These are phyloP conservation scores for Penicillium sp. DNA, from an alignment of 2,329 filamentous ascomycete genomes.

Conservation along the genomic window DNA sequence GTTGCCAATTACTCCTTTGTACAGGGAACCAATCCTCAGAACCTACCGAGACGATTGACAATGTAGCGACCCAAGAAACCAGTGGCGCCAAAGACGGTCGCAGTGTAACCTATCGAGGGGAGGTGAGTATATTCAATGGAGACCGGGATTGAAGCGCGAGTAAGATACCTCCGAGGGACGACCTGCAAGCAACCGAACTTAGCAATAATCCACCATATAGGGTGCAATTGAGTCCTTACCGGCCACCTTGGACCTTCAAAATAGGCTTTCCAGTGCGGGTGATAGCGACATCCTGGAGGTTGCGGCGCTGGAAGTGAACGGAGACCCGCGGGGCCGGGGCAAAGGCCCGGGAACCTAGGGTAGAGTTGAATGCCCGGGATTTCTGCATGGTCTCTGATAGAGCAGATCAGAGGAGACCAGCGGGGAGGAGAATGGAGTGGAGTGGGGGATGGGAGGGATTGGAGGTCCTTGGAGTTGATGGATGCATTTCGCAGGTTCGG, in stretches of 20 bases:
- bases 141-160: slow-evolving; percentile 17
- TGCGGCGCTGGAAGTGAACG: slow-evolving; percentile 48
- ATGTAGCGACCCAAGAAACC: slow-evolving; percentile 96
- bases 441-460: slow-evolving; percentile 24
- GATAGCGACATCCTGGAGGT: slow-evolving; percentile 80
- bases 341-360: slow-evolving; percentile 40
- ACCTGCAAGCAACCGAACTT: slow-evolving; percentile 53
- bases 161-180: slow-evolving; percentile 75
- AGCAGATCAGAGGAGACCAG: slow-evolving; percentile 28
- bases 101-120: slow-evolving; percentile 74
- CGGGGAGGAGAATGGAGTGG: slow-evolving; percentile 22
- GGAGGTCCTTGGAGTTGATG: slow-evolving; percentile 26
- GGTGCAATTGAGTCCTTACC: slow-evolving; percentile 56
- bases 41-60: slow-evolving; percentile 83
- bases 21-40: neutral
- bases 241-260: slow-evolving; percentile 81
- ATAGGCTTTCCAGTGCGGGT: slow-evolving; percentile 96
- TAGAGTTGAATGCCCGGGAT: slow-evolving; percentile 45
- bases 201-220: slow-evolving; percentile 16
- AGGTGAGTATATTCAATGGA: slow-evolving; percentile 27
- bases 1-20: slow-evolving; percentile 3
- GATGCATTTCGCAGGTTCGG: slow-evolving; percentile 25
- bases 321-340: slow-evolving; percentile 38
- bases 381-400: slow-evolving; percentile 46
- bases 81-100: slow-evolving; percentile 96